Evolutionary conservation across 352 stramenopile species (phyloP).

Genomic region (Pythium brachiatum): DNA sequence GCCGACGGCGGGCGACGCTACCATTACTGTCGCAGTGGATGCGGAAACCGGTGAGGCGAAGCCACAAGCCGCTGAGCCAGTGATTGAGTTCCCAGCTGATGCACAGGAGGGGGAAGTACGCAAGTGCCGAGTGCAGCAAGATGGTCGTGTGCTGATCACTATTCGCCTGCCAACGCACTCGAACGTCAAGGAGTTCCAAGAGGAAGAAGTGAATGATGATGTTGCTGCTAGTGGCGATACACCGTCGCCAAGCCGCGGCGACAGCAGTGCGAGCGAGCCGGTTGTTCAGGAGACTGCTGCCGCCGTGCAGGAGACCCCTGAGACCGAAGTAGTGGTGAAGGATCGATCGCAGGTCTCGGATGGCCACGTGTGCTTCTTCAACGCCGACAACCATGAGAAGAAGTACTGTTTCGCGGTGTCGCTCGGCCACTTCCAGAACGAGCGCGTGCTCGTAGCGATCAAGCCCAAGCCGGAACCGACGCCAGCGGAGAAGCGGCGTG

Average conservation of each 20-base stretch:
- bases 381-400: slow-evolving; percentile 52
- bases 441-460: slow-evolving; percentile 40
- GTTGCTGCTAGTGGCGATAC: neutral
- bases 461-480: slow-evolving; percentile 30
- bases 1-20: neutral
- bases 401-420: slow-evolving; percentile 69
- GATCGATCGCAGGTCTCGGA: slow-evolving; percentile 52
- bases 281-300: neutral
- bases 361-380: slow-evolving; percentile 67
- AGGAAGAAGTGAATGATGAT: neutral
- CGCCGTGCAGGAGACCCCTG: neutral
- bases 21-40: slow-evolving; percentile 21
- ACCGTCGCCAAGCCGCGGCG: slow-evolving; percentile 13
- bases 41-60: slow-evolving; percentile 16
- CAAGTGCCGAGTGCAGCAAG: slow-evolving; percentile 10
- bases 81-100: neutral
- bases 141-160: slow-evolving; percentile 12
- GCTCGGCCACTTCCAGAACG: slow-evolving; percentile 49
- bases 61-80: neutral
- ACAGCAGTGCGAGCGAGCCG: neutral
- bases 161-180: slow-evolving; percentile 20
- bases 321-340: neutral
- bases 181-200: slow-evolving; percentile 19
- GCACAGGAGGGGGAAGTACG: neutral
- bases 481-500: slow-evolving; percentile 11